Conservation (phyloP, 176 grass and related monocot species). For the Tillandsia fasciculata region DNA sequence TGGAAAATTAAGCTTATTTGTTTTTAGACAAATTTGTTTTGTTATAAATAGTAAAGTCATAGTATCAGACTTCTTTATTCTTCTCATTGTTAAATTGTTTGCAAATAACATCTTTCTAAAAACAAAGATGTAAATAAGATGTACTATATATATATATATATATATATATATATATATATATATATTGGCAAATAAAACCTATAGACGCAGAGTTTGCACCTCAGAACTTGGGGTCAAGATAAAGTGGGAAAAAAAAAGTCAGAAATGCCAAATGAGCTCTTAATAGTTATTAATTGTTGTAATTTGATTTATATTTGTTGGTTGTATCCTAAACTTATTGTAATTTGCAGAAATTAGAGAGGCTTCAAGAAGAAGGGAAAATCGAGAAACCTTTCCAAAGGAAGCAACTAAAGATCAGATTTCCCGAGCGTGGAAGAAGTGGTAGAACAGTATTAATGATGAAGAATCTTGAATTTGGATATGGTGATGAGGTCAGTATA, state of each 20-base stretch:
- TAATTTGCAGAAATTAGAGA: constrained; percentile 84
- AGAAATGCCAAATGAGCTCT: not conserved
- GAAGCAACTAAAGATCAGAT: constrained; percentile 93
- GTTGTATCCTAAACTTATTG: constrained; percentile 20
- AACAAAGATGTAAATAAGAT: too few relatives aligned
- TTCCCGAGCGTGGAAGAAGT: constrained; percentile 81
- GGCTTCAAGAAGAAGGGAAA: constrained; percentile 90
- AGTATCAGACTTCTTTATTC: too few relatives aligned
- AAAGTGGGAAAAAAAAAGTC: too few relatives aligned
- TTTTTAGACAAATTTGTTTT: too few relatives aligned
- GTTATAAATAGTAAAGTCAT: too few relatives aligned
- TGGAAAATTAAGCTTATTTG: not conserved
- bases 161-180: too few relatives aligned
- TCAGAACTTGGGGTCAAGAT: too few relatives aligned
- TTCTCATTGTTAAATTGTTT: too few relatives aligned
- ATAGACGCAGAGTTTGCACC: too few relatives aligned
- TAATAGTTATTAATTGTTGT: not conserved
- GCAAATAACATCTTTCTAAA: too few relatives aligned
- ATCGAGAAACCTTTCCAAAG: constrained; percentile 92
- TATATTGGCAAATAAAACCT: too few relatives aligned
- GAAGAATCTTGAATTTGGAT: constrained; percentile 78
- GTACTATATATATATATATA: too few relatives aligned
- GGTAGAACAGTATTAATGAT: constrained; percentile 59
- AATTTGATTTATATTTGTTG: not conserved
- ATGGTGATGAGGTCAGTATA: constrained; percentile 58